These are phyloP conservation scores for Melaleuca alternifolia DNA, from an alignment of 345 rosid genomes.

Conservation along the genomic window DNA sequence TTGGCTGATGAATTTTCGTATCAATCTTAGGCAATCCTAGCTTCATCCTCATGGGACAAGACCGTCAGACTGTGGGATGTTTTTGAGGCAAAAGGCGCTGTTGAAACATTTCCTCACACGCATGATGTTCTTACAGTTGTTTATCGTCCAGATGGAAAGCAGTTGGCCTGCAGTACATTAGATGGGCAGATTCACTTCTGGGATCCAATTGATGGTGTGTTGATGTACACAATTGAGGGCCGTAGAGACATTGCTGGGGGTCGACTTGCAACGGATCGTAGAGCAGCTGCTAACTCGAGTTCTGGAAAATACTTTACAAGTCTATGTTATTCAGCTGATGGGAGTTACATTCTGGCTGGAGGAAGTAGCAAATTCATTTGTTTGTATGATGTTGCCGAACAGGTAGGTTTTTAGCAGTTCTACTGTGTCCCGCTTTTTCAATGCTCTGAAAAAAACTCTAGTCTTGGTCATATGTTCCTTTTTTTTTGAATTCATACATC, in stretches of 20 bases:
- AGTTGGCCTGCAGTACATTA: slow-evolving; percentile 79
- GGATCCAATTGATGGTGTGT: slow-evolving; percentile 80
- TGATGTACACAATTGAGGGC: slow-evolving; percentile 94
- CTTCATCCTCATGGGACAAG: slow-evolving; percentile 98
- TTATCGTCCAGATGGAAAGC: slow-evolving; percentile 95
- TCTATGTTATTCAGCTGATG: slow-evolving; percentile 91
- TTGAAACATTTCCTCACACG: slow-evolving; percentile 78
- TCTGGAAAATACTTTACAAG: slow-evolving; percentile 91
- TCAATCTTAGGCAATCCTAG: slow-evolving; percentile 43
- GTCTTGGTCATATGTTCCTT: not conserved
- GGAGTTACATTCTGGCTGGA: slow-evolving; percentile 86
- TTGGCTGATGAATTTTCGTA: not conserved
- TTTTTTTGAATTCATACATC: not conserved
- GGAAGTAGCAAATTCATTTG: slow-evolving; percentile 96
- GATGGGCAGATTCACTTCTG: slow-evolving; percentile 97
- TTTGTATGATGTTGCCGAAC: slow-evolving; percentile 94
- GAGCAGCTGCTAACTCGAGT: slow-evolving; percentile 91
- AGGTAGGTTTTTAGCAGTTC: slow-evolving; percentile 35
- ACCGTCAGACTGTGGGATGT: slow-evolving; percentile 93
- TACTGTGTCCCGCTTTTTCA: not conserved
- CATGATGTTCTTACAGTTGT: slow-evolving; percentile 85
- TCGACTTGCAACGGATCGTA: slow-evolving; percentile 78
- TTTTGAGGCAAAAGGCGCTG: slow-evolving; percentile 83
- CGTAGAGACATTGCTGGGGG: slow-evolving; percentile 98
- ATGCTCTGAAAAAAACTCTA: not conserved